These are phyloP conservation scores for Candida pseudofarinosa DNA, from an alignment of 805 yeast species.

Conservation along the genomic window DNA sequence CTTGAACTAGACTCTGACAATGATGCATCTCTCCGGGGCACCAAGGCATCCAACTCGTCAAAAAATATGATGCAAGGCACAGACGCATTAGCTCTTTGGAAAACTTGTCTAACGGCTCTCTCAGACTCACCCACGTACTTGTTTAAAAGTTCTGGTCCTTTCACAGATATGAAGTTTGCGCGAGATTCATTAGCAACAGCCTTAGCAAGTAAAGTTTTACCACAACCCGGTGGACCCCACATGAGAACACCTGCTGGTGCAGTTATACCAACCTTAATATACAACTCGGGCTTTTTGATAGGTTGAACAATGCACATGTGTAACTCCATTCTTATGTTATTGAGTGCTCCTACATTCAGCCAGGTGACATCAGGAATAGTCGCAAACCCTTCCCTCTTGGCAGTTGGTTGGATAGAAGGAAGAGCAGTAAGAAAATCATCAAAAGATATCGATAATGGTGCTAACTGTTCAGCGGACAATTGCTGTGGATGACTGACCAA, in stretches of 20 bases:
- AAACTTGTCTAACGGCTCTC: slow-evolving; percentile 89
- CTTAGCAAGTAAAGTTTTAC: slow-evolving; percentile 91
- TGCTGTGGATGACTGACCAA: slow-evolving; percentile 74
- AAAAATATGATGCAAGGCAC: slow-evolving; percentile 93
- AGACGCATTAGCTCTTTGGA: slow-evolving; percentile 86
- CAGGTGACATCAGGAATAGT: slow-evolving; percentile 97
- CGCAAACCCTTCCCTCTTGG: slow-evolving; percentile 97
- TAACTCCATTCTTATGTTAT: slow-evolving; percentile 75
- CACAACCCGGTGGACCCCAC: slow-evolving; percentile 99
- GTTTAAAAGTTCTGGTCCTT: slow-evolving; percentile 92
- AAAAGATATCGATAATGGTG: slow-evolving; percentile 67
- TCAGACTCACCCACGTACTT: slow-evolving; percentile 97
- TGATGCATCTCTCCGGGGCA: slow-evolving; percentile 87
- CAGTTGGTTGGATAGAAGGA: slow-evolving; percentile 94
- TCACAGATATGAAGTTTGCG: slow-evolving; percentile 91
- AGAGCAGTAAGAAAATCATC: slow-evolving; percentile 81
- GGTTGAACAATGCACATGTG: slow-evolving; percentile 99
- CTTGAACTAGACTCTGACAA: slow-evolving; percentile 86
- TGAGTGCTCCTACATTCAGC: slow-evolving; percentile 90
- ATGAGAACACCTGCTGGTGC: slow-evolving; percentile 96
- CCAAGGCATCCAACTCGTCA: slow-evolving; percentile 94
- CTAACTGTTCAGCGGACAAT: slow-evolving; percentile 69
- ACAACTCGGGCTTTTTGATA: slow-evolving; percentile 85
- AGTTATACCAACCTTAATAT: slow-evolving; percentile 84
- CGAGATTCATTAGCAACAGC: slow-evolving; percentile 97